Evolutionary conservation across 257 asterid species (phyloP).

Genomic region (Salvia rosmarinus): DNA sequence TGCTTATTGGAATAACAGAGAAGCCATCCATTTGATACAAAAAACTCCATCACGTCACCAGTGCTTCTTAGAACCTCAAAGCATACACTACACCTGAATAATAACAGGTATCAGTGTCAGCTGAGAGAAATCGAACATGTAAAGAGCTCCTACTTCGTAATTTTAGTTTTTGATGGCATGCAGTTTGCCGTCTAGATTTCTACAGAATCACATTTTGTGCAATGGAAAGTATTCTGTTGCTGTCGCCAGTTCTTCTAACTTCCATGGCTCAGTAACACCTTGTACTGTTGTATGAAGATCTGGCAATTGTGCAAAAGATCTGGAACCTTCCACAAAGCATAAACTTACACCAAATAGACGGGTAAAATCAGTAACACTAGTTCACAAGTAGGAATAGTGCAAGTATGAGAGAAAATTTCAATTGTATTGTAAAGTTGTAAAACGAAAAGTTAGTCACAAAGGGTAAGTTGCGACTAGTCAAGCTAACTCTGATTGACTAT

Average conservation of each 20-base stretch:
- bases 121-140: neutral
- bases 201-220: too few relatives aligned
- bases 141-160: constrained; percentile 14
- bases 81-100: constrained; percentile 24
- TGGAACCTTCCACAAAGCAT: constrained; percentile 95
- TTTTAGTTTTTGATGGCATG: neutral
- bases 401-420: neutral
- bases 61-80: constrained; percentile 13
- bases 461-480: neutral
- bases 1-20: constrained; percentile 14
- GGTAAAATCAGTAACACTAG: constrained; percentile 15
- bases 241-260: too few relatives aligned
- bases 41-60: neutral
- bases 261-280: too few relatives aligned
- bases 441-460: neutral
- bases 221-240: too few relatives aligned
- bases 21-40: constrained; percentile 28
- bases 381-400: neutral
- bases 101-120: constrained; percentile 21
- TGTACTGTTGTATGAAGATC: too few relatives aligned
- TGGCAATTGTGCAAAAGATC: too few relatives aligned
- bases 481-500: neutral
- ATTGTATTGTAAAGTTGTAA: neutral
- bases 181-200: neutral
- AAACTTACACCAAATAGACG: constrained; percentile 56